Evolutionary conservation across 2,329 filamentous ascomycete genomes (phyloP).

Genomic region (Sporothrix brasiliensis): DNA sequence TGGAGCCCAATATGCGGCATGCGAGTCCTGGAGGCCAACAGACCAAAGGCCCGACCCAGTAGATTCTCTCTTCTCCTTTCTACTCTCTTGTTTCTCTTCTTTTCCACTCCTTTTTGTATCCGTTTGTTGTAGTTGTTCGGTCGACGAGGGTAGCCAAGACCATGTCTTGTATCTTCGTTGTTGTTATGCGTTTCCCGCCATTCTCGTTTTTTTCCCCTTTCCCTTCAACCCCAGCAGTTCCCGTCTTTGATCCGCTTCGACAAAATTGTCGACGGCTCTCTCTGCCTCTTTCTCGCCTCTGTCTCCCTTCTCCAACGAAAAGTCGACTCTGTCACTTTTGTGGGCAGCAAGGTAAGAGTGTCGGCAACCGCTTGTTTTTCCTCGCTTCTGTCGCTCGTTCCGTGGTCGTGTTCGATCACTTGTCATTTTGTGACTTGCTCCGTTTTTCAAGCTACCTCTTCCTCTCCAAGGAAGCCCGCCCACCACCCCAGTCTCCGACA

Average conservation of each 20-base stretch:
- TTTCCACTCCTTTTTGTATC: background rate
- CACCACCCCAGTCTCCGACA: conserved; percentile 11
- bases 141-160: conserved; percentile 7
- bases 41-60: conserved; percentile 2
- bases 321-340: background rate
- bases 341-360: background rate
- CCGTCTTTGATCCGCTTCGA: conserved; percentile 15
- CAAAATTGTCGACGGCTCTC: conserved; percentile 10
- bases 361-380: too few relatives aligned
- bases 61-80: background rate
- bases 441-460: conserved; percentile 14
- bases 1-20: conserved; percentile 22
- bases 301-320: too few relatives aligned
- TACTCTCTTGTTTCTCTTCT: background rate
- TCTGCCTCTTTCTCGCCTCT: conserved; percentile 16
- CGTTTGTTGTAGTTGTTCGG: conserved; percentile 13
- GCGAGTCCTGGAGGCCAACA: conserved; percentile 17
- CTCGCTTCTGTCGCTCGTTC: conserved; percentile 26
- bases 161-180: conserved; percentile 15
- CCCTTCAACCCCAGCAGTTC: conserved; percentile 1
- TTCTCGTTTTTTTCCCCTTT: background rate
- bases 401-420: conserved; percentile 13
- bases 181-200: background rate
- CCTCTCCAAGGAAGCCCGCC: background rate
- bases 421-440: conserved; percentile 31